phyloP scores from a whole-genome alignment of 2,329 filamentous ascomycete genomes.

The Fusarium bactridioides region DNA sequence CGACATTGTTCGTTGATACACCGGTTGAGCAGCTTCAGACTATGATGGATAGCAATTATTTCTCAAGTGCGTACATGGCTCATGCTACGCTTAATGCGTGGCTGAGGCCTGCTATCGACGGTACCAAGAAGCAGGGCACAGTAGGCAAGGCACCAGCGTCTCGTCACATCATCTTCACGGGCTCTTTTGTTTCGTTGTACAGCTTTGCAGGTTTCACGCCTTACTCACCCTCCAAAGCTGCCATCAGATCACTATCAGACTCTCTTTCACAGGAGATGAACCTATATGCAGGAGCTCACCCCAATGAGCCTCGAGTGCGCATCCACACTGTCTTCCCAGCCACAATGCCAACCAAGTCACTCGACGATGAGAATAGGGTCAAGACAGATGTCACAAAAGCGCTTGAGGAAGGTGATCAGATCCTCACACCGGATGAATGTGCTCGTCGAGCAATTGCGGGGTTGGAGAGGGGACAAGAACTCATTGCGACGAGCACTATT shows the following conservation, averaged over 20 bases:
- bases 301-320: constrained; percentile 5
- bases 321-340: constrained; percentile 28
- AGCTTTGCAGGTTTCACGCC: constrained; percentile 28
- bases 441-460: constrained; percentile 20
- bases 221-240: constrained; percentile 23
- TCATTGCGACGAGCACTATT: constrained; percentile 26
- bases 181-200: constrained; percentile 26
- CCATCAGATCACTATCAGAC: constrained; percentile 23
- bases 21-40: constrained; percentile 25
- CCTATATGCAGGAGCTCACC: constrained; percentile 20
- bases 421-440: constrained; percentile 18
- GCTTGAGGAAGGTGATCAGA: constrained; percentile 24
- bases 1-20: constrained; percentile 27
- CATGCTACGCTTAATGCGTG: constrained; percentile 26
- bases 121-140: neutral
- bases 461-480: constrained; percentile 15
- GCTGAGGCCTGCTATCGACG: constrained; percentile 4
- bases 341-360: constrained; percentile 26
- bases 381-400: constrained; percentile 30
- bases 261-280: constrained; percentile 33
- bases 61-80: constrained; percentile 30
- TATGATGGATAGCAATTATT: constrained; percentile 35
- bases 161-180: constrained; percentile 27
- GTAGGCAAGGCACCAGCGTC: neutral
- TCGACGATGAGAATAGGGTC: constrained; percentile 23